Evolutionary conservation across 2,329 filamentous ascomycete genomes (phyloP).

Genomic region (Microdochium bolleyi): DNA sequence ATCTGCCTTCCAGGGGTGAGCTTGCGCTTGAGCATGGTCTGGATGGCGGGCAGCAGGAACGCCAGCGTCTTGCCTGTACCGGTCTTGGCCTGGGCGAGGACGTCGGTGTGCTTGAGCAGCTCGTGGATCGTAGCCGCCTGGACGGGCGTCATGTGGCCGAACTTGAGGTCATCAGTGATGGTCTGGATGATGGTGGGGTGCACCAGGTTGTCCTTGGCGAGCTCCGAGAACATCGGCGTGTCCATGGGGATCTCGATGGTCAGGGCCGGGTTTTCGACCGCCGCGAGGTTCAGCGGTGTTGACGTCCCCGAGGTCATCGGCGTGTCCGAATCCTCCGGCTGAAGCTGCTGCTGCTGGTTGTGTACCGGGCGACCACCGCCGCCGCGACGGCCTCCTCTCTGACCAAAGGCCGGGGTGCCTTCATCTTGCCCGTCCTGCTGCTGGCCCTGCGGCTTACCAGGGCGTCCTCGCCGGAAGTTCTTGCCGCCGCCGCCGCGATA

Average conservation of each 20-base stretch:
- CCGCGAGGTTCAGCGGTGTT: background rate
- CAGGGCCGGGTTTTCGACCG: slow-evolving; percentile 23
- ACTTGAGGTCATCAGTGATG: slow-evolving; percentile 38
- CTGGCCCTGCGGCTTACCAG: background rate
- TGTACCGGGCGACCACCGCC: background rate
- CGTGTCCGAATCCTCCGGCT: background rate
- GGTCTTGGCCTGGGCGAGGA: slow-evolving; percentile 76
- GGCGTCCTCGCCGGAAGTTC: background rate
- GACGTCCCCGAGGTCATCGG: background rate
- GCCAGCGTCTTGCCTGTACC: slow-evolving; percentile 83
- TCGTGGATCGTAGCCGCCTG: slow-evolving; percentile 42
- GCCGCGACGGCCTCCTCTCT: background rate
- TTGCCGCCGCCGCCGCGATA: background rate
- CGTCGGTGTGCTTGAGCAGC: slow-evolving; percentile 37
- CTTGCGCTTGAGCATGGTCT: slow-evolving; percentile 55
- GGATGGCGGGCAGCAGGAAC: slow-evolving; percentile 76
- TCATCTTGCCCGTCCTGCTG: background rate
- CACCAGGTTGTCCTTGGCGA: slow-evolving; percentile 30
- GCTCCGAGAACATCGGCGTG: slow-evolving; percentile 37
- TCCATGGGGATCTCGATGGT: slow-evolving; percentile 30
- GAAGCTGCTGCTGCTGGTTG: background rate
- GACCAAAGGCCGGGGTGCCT: background rate
- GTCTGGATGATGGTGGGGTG: slow-evolving; percentile 38
- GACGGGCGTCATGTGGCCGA: slow-evolving; percentile 46
- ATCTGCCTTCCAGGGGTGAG: slow-evolving; percentile 29